These are phyloP conservation scores for Microstroma glucosiphilum DNA, from an alignment of 1,284 basidiomycete genomes.

Conservation along the genomic window DNA sequence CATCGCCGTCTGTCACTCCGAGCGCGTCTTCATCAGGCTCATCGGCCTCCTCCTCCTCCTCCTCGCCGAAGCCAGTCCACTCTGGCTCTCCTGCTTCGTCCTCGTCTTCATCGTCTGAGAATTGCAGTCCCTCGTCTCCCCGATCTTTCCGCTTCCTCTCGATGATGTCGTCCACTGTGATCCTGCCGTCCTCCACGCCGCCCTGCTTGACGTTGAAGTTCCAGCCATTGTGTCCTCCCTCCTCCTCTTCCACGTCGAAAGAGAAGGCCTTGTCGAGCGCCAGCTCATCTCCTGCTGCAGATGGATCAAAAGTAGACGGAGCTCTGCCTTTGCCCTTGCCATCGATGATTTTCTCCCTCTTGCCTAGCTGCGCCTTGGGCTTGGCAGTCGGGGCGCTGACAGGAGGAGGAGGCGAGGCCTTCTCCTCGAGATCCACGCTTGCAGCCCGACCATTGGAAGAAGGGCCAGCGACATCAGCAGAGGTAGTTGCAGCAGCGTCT, in stretches of 20 bases:
- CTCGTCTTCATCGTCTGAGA: constrained; percentile 4
- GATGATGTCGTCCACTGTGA: constrained; percentile 49
- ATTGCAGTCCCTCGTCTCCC: constrained; percentile 17
- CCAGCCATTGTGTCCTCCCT: constrained; percentile 23
- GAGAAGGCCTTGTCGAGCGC: constrained; percentile 32
- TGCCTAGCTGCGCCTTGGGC: constrained; percentile 32
- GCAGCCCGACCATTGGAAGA: constrained; percentile 10
- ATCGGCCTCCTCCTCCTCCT: constrained; percentile 25
- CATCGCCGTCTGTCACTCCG: constrained; percentile 58
- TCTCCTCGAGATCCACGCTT: constrained; percentile 5
- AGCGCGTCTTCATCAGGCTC: constrained; percentile 30
- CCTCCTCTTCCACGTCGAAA: constrained; percentile 29
- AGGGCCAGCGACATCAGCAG: constrained; percentile 21
- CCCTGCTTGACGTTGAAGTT: constrained; percentile 33
- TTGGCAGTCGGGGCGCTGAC: constrained; percentile 22
- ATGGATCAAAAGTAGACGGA: not conserved
- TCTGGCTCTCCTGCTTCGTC: constrained; percentile 28
- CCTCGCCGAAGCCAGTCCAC: constrained; percentile 19
- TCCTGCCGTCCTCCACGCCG: constrained; percentile 22
- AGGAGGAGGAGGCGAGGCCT: not conserved
- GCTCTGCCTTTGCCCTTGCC: constrained; percentile 8
- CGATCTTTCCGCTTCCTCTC: constrained; percentile 33
- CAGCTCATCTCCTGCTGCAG: constrained; percentile 18
- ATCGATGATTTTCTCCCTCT: constrained; percentile 42
- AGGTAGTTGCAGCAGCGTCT: constrained; percentile 12